phyloP scores from a whole-genome alignment of 2,329 filamentous ascomycete genomes.

The Ilyonectria mors-panacis region DNA sequence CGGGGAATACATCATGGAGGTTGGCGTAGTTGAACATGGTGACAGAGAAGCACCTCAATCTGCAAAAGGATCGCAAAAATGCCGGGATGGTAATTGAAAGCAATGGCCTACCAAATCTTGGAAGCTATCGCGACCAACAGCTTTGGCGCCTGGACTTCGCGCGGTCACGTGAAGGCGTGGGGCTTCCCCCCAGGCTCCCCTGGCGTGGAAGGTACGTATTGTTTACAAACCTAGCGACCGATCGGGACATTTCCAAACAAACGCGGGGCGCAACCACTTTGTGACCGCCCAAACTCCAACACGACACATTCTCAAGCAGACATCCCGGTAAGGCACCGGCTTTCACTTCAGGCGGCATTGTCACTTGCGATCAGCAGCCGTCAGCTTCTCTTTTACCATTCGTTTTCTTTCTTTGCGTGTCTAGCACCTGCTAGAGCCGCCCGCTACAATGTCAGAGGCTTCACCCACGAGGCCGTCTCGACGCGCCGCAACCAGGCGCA shows the following conservation, averaged over 20 bases:
- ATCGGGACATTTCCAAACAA: conserved; percentile 59
- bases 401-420: conserved; percentile 10
- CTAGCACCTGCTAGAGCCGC: conserved; percentile 20
- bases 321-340: conserved; percentile 24
- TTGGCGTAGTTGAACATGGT: conserved; percentile 76
- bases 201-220: conserved; percentile 43
- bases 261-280: conserved; percentile 52
- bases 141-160: conserved; percentile 31
- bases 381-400: background rate
- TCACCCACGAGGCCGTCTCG: conserved; percentile 56
- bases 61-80: background rate
- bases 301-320: conserved; percentile 21
- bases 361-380: conserved; percentile 9
- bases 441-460: conserved; percentile 50
- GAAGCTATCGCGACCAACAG: conserved; percentile 45
- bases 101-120: conserved; percentile 3
- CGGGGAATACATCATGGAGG: conserved; percentile 78
- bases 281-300: conserved; percentile 30
- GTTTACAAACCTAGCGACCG: conserved; percentile 59
- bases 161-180: conserved; percentile 43
- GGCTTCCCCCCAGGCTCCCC: background rate
- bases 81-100: background rate
- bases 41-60: background rate
- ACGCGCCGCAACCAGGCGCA: conserved; percentile 72
- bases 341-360: conserved; percentile 19